Evolutionary conservation across 73 alveolate species (phyloP).

Genomic region (Breviolum minutum): DNA sequence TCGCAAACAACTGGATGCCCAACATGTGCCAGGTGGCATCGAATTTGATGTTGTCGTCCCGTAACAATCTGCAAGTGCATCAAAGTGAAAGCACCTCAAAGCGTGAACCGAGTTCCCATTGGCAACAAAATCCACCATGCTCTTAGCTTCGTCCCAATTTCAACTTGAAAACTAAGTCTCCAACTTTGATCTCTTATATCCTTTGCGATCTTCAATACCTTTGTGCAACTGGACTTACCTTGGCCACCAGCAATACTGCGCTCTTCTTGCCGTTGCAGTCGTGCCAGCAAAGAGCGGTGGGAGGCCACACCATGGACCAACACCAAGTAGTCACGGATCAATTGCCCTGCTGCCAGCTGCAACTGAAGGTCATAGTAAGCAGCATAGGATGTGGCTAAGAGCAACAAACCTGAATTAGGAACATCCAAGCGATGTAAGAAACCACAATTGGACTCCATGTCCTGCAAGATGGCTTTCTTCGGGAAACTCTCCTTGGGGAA

Average conservation of each 20-base stretch:
- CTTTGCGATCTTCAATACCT: background rate
- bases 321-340: slow-evolving; percentile 61
- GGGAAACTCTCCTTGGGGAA: background rate
- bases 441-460: slow-evolving; percentile 36
- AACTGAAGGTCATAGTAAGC: slow-evolving; percentile 82
- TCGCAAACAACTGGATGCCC: slow-evolving; percentile 60
- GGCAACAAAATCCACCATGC: background rate
- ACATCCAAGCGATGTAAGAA: slow-evolving; percentile 76
- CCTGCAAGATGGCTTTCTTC: background rate
- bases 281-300: slow-evolving; percentile 10
- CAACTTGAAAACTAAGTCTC: background rate
- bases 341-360: slow-evolving; percentile 56
- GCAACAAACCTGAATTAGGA: slow-evolving; percentile 67
- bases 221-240: slow-evolving; percentile 38
- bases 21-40: slow-evolving; percentile 72
- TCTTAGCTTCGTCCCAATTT: background rate
- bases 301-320: slow-evolving; percentile 18
- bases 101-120: background rate
- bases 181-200: background rate
- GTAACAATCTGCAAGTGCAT: slow-evolving; percentile 53
- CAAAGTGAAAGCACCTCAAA: slow-evolving; percentile 10
- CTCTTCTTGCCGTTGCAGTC: background rate
- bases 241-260: slow-evolving; percentile 46
- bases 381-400: slow-evolving; percentile 56
- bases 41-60: slow-evolving; percentile 88